Evolutionary conservation across 345 rosid species (phyloP), one percentile per base, ranked within the genome.

Genomic region (Brassica nigra): DNA sequence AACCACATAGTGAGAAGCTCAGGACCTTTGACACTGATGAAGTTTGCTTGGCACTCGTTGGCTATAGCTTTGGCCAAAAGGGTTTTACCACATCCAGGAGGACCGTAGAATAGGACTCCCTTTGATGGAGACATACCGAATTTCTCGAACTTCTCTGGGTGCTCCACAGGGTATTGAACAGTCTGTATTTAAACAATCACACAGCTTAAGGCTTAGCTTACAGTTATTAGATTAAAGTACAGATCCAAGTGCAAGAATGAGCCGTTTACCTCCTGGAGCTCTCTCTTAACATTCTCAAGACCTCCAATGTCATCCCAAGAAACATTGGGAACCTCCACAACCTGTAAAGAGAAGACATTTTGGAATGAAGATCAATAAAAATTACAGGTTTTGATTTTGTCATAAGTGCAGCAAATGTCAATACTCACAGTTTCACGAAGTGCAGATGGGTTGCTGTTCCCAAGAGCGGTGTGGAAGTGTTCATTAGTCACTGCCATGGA

Each of bases 1-100:
- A 95, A 95, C 99, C 99, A 95, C 99, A 95, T 95, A 0, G 97
- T 95, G 18, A 95, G 97, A 84, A 95, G 86, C 81, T 94, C 98
- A 4, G 98, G 98, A 77, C 98, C 98, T 82, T 94, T 94, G 81
- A 94, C 86, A 79, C 98, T 94, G 82, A 94, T 94, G 86, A 94
- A 94, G 84, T 94, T 94, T 9, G 98, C 97, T 76, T 94, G 98
- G 65, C 98, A 94, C 75, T 94, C 98, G 66, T 94, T 94, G 68
- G 98, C 98, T 67, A 94, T 94, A 82, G 98, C 98, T 83, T 94
- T 94, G 57, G 98, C 98, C 64, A 94, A 84, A 81, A 95, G 97
- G 28, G 99, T 95, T 83, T 95, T 95, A 58, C 99, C 99, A 69
- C 97, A 95, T 63, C 97, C 99, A 62, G 99, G 99, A 76, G 99